Conservation (phyloP, 352 stramenopile species). For the Phytophthora hibernalis region DNA sequence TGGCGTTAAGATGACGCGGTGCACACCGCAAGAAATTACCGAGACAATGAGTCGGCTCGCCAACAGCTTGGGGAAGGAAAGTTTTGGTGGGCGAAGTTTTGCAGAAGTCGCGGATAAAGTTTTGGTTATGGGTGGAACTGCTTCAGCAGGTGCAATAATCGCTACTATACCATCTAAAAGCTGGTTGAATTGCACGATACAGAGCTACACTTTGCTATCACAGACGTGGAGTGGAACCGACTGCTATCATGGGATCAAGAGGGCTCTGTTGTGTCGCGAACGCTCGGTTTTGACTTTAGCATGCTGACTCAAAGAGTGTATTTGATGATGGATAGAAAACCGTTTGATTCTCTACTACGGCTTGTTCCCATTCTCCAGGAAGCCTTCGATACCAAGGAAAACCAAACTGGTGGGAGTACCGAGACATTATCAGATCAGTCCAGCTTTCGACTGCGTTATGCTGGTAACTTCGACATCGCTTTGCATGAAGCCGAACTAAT, state of each 20-base stretch:
- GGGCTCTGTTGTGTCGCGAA: constrained; percentile 8
- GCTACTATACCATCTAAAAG: constrained; percentile 16
- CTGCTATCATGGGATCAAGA: constrained; percentile 19
- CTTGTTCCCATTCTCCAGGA: constrained; percentile 42
- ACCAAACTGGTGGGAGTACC: not conserved
- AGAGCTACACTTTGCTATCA: constrained; percentile 55
- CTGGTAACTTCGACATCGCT: constrained; percentile 56
- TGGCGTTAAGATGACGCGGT: constrained; percentile 51
- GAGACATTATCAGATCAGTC: not conserved
- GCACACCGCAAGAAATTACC: constrained; percentile 46
- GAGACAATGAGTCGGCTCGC: constrained; percentile 47
- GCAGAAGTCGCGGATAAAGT: constrained; percentile 36
- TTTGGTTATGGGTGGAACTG: constrained; percentile 45
- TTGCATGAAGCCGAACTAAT: constrained; percentile 45
- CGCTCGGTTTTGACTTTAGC: constrained; percentile 34
- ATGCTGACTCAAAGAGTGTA: constrained; percentile 26
- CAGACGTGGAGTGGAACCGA: constrained; percentile 48
- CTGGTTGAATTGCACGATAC: constrained; percentile 25
- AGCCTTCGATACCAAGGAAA: constrained; percentile 49
- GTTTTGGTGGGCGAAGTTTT: constrained; percentile 24
- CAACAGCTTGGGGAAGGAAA: constrained; percentile 19
- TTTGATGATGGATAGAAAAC: constrained; percentile 21
- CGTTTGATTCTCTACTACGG: constrained; percentile 13
- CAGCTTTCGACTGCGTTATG: constrained; percentile 54
- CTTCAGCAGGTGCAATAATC: constrained; percentile 23